These are phyloP conservation scores for Kodamaea derodonti DNA, from an alignment of 1,139 yeast species.

Conservation along the genomic window DNA sequence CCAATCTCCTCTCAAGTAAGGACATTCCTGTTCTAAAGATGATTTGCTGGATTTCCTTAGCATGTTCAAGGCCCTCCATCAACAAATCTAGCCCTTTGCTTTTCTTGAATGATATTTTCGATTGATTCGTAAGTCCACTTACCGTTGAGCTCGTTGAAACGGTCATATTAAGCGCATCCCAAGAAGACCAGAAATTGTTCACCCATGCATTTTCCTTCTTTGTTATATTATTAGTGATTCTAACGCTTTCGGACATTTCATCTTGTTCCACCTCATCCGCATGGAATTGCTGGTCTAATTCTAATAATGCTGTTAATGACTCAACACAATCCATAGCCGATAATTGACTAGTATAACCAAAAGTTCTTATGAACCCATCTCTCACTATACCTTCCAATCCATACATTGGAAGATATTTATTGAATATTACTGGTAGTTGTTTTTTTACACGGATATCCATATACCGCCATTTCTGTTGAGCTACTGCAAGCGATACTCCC, in stretches of 20 bases:
- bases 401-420: conserved; percentile 65
- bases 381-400: conserved; percentile 81
- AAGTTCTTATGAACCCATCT: conserved; percentile 82
- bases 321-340: conserved; percentile 95
- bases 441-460: conserved; percentile 79
- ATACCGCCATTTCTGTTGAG: conserved; percentile 91
- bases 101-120: conserved; percentile 21
- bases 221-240: conserved; percentile 41
- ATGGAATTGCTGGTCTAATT: conserved; percentile 47
- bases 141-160: conserved; percentile 3
- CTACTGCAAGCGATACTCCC: conserved; percentile 88
- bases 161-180: conserved; percentile 76
- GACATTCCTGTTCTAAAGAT: conserved; percentile 88
- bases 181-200: conserved; percentile 87
- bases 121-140: conserved; percentile 11
- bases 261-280: conserved; percentile 14
- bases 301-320: conserved; percentile 78
- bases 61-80: conserved; percentile 69
- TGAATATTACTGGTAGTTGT: conserved; percentile 65
- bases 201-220: conserved; percentile 73
- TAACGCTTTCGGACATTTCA: conserved; percentile 21
- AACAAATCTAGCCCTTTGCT: conserved; percentile 55
- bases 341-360: conserved; percentile 81
- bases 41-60: conserved; percentile 78
- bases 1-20: conserved; percentile 72